A percentile compares a stretch with the other conserved stretches of the same genome.
Evolutionary conservation across 2,329 filamentous ascomycete genomes (phyloP).

Genomic region (Emydomyces testavorans): DNA sequence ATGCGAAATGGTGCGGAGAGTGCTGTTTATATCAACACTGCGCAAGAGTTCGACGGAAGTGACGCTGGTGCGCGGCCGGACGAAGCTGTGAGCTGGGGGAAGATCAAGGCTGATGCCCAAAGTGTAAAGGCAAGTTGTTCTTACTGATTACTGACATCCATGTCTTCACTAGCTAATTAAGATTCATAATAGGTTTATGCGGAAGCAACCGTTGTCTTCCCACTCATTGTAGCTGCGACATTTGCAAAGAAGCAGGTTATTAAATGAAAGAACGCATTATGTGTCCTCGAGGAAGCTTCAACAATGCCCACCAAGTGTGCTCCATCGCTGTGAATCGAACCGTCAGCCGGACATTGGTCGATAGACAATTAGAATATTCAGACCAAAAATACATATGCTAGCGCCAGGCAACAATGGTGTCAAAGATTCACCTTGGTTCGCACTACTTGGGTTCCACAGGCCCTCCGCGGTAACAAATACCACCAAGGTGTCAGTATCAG

Average conservation of each 20-base stretch:
- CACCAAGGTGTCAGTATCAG: neutral
- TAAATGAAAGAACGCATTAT: neutral
- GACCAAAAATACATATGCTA: neutral
- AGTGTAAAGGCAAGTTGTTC: conserved; percentile 63
- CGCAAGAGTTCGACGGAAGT: conserved; percentile 92
- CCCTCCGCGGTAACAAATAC: neutral
- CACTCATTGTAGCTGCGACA: conserved; percentile 54
- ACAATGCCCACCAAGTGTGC: neutral
- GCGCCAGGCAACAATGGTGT: too few species aligned
- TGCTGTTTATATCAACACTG: conserved; percentile 96
- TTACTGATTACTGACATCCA: neutral
- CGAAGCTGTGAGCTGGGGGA: conserved; percentile 96
- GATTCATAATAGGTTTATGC: conserved; percentile 43
- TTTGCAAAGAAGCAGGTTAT: conserved; percentile 40
- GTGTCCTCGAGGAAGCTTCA: neutral
- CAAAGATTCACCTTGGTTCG: too few species aligned
- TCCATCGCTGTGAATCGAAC: neutral
- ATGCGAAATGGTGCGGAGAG: conserved; percentile 97
- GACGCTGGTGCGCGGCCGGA: conserved; percentile 91
- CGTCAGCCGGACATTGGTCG: neutral
- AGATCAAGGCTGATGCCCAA: conserved; percentile 81
- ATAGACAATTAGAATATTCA: too few species aligned
- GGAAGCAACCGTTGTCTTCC: conserved; percentile 56
- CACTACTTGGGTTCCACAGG: neutral
- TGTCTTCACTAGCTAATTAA: neutral